Evolutionary conservation across 495 filamentous ascomycete species (phyloP).

Genomic region (Penicillium subrubescens): DNA sequence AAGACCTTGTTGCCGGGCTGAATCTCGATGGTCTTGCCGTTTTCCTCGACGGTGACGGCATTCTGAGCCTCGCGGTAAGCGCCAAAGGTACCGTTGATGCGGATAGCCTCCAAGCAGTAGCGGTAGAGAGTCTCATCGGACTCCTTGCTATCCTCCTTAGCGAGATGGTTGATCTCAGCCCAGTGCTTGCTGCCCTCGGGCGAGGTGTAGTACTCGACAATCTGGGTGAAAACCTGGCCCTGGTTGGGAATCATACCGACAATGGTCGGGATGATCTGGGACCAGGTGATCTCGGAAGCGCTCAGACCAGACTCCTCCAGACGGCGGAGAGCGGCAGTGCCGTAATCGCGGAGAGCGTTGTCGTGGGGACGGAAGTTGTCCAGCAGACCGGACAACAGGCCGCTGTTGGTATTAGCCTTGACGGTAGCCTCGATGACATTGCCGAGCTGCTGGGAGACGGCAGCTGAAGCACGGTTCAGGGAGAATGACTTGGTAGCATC

Average conservation of each 20-base stretch:
- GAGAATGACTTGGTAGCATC: conserved; percentile 55
- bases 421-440: conserved; percentile 63
- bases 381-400: conserved; percentile 58
- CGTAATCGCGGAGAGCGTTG: conserved; percentile 63
- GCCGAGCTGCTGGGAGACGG: conserved; percentile 64
- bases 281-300: conserved; percentile 71
- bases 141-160: conserved; percentile 47
- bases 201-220: conserved; percentile 77
- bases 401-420: conserved; percentile 60
- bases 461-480: conserved; percentile 62
- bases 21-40: conserved; percentile 51
- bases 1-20: conserved; percentile 57
- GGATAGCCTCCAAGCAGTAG: conserved; percentile 57
- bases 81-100: conserved; percentile 62
- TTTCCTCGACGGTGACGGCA: conserved; percentile 51
- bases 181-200: conserved; percentile 56
- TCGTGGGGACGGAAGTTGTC: conserved; percentile 57
- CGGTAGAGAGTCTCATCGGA: conserved; percentile 53
- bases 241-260: conserved; percentile 69
- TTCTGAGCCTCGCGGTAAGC: conserved; percentile 53
- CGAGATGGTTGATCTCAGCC: conserved; percentile 59
- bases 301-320: conserved; percentile 66
- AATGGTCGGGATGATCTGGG: conserved; percentile 65
- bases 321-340: conserved; percentile 67
- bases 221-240: conserved; percentile 72